Percentiles rank a stretch among this genome's conserved stretches.
These are phyloP conservation scores for Diaporthe citri DNA, from an alignment of 2,329 filamentous ascomycete genomes.

Conservation along the genomic window DNA sequence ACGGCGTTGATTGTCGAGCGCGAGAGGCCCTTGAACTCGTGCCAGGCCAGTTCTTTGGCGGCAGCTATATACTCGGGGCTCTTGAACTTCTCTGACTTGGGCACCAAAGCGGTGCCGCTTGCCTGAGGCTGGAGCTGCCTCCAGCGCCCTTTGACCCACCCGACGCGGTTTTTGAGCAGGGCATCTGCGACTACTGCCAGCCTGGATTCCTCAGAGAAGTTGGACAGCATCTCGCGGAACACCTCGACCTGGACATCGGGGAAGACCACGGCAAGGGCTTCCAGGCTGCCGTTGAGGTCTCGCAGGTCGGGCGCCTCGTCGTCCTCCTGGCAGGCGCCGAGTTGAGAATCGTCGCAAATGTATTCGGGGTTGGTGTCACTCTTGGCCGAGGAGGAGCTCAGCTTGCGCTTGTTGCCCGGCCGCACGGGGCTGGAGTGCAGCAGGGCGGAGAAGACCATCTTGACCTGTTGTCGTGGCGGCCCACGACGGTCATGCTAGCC, in stretches of 20 bases:
- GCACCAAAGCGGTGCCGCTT: conserved; percentile 51
- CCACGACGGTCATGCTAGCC: conserved; percentile 24
- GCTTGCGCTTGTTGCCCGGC: conserved; percentile 44
- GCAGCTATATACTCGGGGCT: conserved; percentile 76
- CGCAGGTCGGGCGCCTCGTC: conserved; percentile 72
- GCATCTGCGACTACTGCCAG: conserved; percentile 83
- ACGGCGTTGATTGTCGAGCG: conserved; percentile 82
- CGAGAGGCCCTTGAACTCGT: conserved; percentile 82
- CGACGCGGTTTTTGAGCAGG: conserved; percentile 77
- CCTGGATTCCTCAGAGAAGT: conserved; percentile 81
- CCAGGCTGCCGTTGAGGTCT: conserved; percentile 78
- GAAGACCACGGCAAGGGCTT: conserved; percentile 78
- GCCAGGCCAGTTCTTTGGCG: conserved; percentile 75
- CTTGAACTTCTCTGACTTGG: conserved; percentile 75
- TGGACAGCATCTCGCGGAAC: conserved; percentile 83
- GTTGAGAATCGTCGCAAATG: conserved; percentile 69
- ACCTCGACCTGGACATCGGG: conserved; percentile 86
- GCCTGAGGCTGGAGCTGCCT: conserved; percentile 55
- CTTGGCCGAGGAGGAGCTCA: conserved; percentile 49
- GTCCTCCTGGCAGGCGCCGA: conserved; percentile 54
- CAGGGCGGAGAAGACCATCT: conserved; percentile 64
- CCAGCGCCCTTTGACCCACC: conserved; percentile 79
- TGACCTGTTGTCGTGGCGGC: conserved; percentile 53
- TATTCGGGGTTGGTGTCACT: conserved; percentile 55
- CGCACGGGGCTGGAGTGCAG: conserved; percentile 49